These are phyloP conservation scores for Gastrodia elata DNA, from an alignment of 106 monocot genomes.

Conservation along the genomic window DNA sequence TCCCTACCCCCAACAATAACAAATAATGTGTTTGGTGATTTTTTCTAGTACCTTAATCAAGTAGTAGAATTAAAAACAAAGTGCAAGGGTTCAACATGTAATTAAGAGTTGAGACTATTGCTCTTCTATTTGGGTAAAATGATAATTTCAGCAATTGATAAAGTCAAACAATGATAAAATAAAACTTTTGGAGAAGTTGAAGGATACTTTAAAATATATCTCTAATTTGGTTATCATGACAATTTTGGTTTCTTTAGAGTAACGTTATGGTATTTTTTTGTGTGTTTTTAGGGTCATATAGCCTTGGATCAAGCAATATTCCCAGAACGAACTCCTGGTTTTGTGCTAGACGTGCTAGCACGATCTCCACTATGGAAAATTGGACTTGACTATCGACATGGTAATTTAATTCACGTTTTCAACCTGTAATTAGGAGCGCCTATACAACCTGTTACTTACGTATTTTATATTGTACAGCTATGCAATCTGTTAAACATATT, in stretches of 20 bases:
- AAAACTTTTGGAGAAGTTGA: neutral
- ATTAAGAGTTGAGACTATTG: neutral
- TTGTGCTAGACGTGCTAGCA: constrained; percentile 91
- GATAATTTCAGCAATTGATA: neutral
- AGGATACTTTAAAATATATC: neutral
- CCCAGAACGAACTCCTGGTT: constrained; percentile 88
- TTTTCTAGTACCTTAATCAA: neutral
- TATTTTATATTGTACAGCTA: neutral
- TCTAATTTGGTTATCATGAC: neutral
- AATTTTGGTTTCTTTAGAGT: neutral
- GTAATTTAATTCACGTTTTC: constrained; percentile 18
- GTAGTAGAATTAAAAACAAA: neutral
- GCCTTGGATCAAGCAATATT: constrained; percentile 91
- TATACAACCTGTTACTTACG: neutral
- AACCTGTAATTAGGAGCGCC: constrained; percentile 1
- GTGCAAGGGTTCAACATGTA: neutral
- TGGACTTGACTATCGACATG: constrained; percentile 96
- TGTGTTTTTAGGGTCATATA: constrained; percentile 68
- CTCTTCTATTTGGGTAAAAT: neutral
- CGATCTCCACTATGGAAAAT: constrained; percentile 88
- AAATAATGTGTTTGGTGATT: neutral
- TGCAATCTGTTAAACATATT: neutral
- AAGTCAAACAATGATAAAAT: neutral
- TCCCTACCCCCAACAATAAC: neutral
- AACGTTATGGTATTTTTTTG: neutral